phyloP scores from a whole-genome alignment of 148 eudicot genomes.

The Chenopodium album region DNA sequence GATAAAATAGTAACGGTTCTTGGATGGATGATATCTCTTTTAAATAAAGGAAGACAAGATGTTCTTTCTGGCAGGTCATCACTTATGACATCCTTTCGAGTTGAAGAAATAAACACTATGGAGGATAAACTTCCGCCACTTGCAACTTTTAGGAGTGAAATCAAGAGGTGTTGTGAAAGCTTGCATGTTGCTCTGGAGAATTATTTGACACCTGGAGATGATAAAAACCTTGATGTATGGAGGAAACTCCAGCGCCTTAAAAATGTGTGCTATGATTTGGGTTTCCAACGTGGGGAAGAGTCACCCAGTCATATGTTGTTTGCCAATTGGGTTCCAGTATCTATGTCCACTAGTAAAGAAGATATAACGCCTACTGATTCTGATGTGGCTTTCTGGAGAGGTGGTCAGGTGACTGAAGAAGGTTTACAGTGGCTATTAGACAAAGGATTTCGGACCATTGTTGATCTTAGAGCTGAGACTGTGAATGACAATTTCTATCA shows the following conservation, averaged over 20 bases:
- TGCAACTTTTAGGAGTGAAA: slow-evolving; percentile 78
- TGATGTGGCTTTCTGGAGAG: slow-evolving; percentile 78
- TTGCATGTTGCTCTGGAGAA: slow-evolving; percentile 89
- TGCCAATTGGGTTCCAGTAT: slow-evolving; percentile 87
- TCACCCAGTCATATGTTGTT: slow-evolving; percentile 68
- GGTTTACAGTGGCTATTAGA: slow-evolving; percentile 81
- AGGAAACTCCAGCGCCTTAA: slow-evolving; percentile 78
- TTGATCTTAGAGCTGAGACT: slow-evolving; percentile 85
- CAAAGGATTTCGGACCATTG: slow-evolving; percentile 74
- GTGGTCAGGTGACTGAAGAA: slow-evolving; percentile 97
- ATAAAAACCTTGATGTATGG: slow-evolving; percentile 65
- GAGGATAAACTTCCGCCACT: slow-evolving; percentile 87
- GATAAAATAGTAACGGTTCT: slow-evolving; percentile 88
- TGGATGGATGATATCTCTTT: slow-evolving; percentile 92
- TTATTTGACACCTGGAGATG: slow-evolving; percentile 65
- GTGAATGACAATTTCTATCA: slow-evolving; percentile 73
- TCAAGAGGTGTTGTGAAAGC: slow-evolving; percentile 95
- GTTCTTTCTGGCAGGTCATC: slow-evolving; percentile 85
- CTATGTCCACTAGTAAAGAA: slow-evolving; percentile 53
- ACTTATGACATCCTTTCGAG: slow-evolving; percentile 43
- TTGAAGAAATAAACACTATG: slow-evolving; percentile 42
- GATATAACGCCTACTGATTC: slow-evolving; percentile 37
- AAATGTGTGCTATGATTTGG: slow-evolving; percentile 88
- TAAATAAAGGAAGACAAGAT: slow-evolving; percentile 87
- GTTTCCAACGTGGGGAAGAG: slow-evolving; percentile 68